Conservation (phyloP, 2,329 filamentous ascomycete species). For the Fusarium brevicatenulatum region DNA sequence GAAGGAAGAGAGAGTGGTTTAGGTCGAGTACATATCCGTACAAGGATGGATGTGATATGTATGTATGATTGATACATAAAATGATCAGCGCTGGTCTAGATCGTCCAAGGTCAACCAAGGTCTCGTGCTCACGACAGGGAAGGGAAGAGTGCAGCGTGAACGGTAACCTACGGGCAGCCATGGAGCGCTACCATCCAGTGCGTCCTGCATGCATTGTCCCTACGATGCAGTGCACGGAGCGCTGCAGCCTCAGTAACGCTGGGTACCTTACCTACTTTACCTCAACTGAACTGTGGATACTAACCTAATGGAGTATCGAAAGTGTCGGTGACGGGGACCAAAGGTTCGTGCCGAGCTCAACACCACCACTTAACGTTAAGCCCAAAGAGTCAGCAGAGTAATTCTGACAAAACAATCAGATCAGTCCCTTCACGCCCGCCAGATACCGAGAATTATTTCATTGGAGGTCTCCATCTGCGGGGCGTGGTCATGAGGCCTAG, state of each 20-base stretch:
- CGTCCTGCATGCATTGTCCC: not conserved
- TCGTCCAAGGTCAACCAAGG: constrained; percentile 19
- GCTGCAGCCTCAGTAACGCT: not conserved
- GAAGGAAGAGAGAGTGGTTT: not conserved
- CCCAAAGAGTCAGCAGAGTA: not conserved
- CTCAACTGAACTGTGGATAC: not conserved
- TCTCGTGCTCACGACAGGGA: constrained; percentile 23
- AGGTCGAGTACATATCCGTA: not conserved
- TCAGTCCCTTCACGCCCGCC: not conserved
- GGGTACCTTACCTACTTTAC: not conserved
- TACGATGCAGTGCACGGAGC: not conserved
- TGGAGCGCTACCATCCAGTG: not conserved
- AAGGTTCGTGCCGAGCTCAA: constrained; percentile 3
- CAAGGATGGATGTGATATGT: constrained; percentile 6
- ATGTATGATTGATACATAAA: constrained; percentile 16
- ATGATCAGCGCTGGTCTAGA: constrained; percentile 29
- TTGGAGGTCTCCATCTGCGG: not conserved
- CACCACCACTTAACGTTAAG: not conserved
- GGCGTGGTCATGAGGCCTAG: constrained; percentile 7
- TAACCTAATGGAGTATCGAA: not conserved
- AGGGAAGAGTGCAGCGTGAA: not conserved
- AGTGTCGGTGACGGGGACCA: not conserved
- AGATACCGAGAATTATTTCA: not conserved
- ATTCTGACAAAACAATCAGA: not conserved
- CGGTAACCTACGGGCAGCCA: not conserved